These are phyloP conservation scores for Bruguiera hainesii DNA, from an alignment of 441 rosid genomes.

Conservation along the genomic window DNA sequence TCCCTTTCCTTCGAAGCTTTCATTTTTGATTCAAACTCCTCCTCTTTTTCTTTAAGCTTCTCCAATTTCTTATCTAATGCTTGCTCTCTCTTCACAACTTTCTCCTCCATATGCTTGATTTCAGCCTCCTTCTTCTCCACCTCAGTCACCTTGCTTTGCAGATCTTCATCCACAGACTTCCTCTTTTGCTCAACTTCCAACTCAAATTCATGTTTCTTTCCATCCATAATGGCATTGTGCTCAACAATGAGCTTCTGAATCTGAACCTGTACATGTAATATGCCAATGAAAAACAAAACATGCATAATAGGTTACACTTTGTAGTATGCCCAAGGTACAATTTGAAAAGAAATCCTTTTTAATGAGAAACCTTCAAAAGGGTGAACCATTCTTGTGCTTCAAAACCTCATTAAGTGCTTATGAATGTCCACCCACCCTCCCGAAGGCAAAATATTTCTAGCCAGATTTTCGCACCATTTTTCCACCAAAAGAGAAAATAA, in stretches of 20 bases:
- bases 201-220: constrained; percentile 64
- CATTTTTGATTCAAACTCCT: constrained; percentile 51
- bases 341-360: no score
- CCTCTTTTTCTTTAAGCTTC: constrained; percentile 76
- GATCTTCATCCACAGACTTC: constrained; percentile 61
- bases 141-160: constrained; percentile 61
- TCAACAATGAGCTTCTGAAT: constrained; percentile 72
- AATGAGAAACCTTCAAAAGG: no score
- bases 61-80: constrained; percentile 66
- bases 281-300: constrained; percentile 20
- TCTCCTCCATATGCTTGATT: constrained; percentile 80
- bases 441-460: no score
- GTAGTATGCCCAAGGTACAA: background rate
- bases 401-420: no score
- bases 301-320: constrained; percentile 2
- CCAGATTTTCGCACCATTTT: no score
- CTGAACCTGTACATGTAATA: constrained; percentile 50
- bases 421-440: no score
- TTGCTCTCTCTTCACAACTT: constrained; percentile 68
- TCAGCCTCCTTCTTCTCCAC: constrained; percentile 82
- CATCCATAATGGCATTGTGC: constrained; percentile 68
- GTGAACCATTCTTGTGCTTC: no score
- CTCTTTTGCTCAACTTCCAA: constrained; percentile 75
- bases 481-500: no score
- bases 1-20: constrained; percentile 67